These are phyloP conservation scores for Ganoderma lucidum DNA, from an alignment of 1,284 basidiomycete species.

Conservation along the genomic window DNA sequence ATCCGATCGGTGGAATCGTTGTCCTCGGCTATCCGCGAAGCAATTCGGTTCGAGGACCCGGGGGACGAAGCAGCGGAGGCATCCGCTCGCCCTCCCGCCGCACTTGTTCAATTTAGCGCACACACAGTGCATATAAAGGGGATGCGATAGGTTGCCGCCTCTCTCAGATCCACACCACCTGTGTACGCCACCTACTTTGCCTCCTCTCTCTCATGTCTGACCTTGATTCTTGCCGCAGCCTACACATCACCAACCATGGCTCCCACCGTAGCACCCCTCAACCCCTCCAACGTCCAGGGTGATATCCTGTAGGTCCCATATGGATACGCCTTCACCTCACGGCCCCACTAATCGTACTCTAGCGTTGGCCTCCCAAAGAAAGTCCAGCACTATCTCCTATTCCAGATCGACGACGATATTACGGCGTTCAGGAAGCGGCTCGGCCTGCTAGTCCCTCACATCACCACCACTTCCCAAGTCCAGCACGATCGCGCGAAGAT, in stretches of 20 bases:
- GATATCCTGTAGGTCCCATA: slow-evolving; percentile 51
- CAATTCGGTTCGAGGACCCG: neutral
- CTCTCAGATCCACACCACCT: neutral
- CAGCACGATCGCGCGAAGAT: slow-evolving; percentile 25
- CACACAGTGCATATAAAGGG: neutral
- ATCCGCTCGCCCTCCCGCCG: neutral
- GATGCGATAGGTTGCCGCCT: neutral
- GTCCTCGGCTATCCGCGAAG: neutral
- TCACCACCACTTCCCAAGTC: slow-evolving; percentile 42
- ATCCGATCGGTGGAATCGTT: neutral
- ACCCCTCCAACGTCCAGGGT: slow-evolving; percentile 56
- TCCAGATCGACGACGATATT: slow-evolving; percentile 46
- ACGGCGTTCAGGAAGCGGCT: slow-evolving; percentile 36
- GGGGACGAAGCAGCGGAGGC: neutral
- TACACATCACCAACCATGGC: slow-evolving; percentile 17
- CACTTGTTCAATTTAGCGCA: neutral
- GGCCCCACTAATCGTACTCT: neutral
- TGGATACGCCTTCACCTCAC: neutral
- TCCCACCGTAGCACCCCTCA: slow-evolving; percentile 23
- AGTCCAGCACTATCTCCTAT: slow-evolving; percentile 50
- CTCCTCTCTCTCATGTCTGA: neutral
- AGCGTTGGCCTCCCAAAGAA: slow-evolving; percentile 54
- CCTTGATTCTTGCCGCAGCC: neutral
- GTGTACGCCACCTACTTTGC: neutral
- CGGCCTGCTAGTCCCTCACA: slow-evolving; percentile 41